Evolutionary conservation across 805 yeast genomes (phyloP).

Genomic region (Lipomyces anomalus): DNA sequence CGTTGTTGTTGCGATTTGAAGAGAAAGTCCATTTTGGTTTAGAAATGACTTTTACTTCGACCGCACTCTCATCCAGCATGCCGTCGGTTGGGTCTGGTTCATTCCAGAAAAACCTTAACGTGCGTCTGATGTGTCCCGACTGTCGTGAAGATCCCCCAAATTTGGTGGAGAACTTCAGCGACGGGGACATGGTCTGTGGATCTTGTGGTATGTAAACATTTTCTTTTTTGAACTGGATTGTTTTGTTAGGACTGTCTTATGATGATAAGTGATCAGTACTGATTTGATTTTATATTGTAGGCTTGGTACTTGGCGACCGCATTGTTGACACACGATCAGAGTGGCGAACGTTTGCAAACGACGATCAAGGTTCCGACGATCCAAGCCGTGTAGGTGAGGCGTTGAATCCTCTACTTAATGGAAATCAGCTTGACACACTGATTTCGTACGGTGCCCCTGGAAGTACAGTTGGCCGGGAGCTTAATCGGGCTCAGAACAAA

Average conservation of each 20-base stretch:
- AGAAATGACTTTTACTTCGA: no score
- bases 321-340: conserved; percentile 94
- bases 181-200: conserved; percentile 98
- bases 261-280: no score
- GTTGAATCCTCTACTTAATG: conserved; percentile 82
- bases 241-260: no score
- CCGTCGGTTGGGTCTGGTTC: background rate
- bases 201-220: conserved; percentile 64
- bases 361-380: conserved; percentile 96
- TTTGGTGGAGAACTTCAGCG: conserved; percentile 87
- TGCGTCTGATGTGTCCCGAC: conserved; percentile 89
- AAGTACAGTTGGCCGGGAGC: conserved; percentile 77
- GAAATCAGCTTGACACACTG: conserved; percentile 86
- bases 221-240: background rate
- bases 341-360: conserved; percentile 98
- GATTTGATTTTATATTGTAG: background rate
- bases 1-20: no score
- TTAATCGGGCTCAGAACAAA: conserved; percentile 83
- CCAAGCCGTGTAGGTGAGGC: conserved; percentile 99
- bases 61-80: no score
- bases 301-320: conserved; percentile 77
- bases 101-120: conserved; percentile 54
- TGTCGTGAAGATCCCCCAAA: conserved; percentile 95
- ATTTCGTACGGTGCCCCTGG: conserved; percentile 85
- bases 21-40: no score